phyloP scores from a whole-genome alignment of 2,329 filamentous ascomycete species.

The Cladosporium austrohemisphaericum region DNA sequence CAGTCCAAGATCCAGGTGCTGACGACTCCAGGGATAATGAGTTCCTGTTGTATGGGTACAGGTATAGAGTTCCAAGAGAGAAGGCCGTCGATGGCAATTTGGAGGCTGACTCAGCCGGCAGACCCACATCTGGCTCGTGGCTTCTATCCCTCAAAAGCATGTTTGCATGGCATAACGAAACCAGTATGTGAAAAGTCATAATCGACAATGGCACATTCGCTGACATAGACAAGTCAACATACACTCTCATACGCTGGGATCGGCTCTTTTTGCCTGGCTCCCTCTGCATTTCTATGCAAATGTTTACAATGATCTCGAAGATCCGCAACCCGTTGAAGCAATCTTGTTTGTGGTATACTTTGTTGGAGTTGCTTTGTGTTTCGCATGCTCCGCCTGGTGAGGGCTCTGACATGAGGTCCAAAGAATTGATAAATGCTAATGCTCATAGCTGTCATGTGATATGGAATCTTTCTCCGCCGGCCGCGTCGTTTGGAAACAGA shows the following conservation, averaged over 20 bases:
- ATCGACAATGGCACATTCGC: background rate
- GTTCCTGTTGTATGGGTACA: background rate
- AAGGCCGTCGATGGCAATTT: background rate
- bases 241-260: constrained; percentile 19
- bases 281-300: constrained; percentile 19
- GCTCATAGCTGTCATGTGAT: constrained; percentile 17
- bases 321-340: constrained; percentile 12
- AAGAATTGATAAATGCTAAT: too few species aligned
- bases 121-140: background rate
- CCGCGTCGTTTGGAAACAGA: constrained; percentile 16
- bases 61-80: background rate
- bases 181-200: background rate
- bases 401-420: too few species aligned
- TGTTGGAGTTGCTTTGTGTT: constrained; percentile 19
- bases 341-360: constrained; percentile 19
- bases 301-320: constrained; percentile 3
- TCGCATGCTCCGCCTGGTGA: constrained; percentile 19
- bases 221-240: constrained; percentile 20
- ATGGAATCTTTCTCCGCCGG: constrained; percentile 16
- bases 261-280: constrained; percentile 15
- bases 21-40: background rate
- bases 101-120: background rate
- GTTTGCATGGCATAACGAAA: constrained; percentile 17
- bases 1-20: background rate
- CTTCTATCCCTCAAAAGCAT: constrained; percentile 11